Base-by-base conservation (phyloP, 2,329 filamentous ascomycete genomes). In the Aphanocladium album region DNA sequence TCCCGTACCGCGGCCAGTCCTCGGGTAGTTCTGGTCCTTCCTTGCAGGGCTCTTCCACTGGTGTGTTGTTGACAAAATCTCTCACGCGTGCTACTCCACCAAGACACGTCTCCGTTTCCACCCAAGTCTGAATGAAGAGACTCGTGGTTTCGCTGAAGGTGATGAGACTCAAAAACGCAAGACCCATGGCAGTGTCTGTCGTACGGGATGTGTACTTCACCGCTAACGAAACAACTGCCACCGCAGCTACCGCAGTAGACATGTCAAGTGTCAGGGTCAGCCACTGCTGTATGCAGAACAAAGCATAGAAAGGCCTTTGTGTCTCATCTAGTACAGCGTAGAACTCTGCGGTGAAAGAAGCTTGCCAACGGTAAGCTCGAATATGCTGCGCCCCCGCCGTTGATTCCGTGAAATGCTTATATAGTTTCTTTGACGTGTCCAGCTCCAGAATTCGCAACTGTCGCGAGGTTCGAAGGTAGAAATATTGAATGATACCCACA, bases 361-460 rank as follows among this genome's bases (percentile, higher is more conserved):
- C 7, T 2, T 51, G 52, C 64, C 66, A 69, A 9, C 63, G 64
- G 16, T 65, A 69, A 1, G 66, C 63, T 17, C 66, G 67, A 37
- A 70, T 69, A 1, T 66, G 67, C 9, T 63, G 62, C 2, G 68
- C 25, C 2, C 68, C 63, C 47, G 66, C 55, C 37, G n/a, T 69
- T 1, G 74, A 71, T 62, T 79, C 76, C 5, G 77, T 60, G 17
- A 78, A 72, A 37, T 64, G 71, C 1, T 69, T 71, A 25, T 67
- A 79, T 0, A 84, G 71, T 0, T 76, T 77, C 0, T 81, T 75
- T 49, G 78, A 78, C 1, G 80, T 75, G 63, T 85, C 80, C 1
- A 85, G 72, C 53, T 84, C 82, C 30, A 85, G 67, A 16, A 80
- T 73, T 39, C 81, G 77, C 3, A 85, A 69, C 63, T 84, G 83